Base-by-base conservation (phyloP, 2,329 filamentous ascomycete genomes). In the Dendrostoma leiphaemia region DNA sequence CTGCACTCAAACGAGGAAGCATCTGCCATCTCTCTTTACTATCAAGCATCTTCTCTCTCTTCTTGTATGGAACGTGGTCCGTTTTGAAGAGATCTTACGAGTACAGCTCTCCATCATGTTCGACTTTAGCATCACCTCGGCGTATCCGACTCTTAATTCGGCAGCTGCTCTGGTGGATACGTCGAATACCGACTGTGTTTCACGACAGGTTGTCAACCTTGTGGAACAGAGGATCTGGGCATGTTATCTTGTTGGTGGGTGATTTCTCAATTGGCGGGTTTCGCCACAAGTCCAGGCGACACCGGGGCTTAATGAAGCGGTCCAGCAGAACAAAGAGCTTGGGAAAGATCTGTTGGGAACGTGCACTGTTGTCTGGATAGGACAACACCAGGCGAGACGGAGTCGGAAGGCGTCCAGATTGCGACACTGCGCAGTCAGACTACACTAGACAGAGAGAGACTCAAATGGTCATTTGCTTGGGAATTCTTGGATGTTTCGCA, bases 11-110 rank as follows among this genome's bases (percentile, higher is more conserved):
- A 28, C 19, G 23, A 45, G 48, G 40, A 51, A 15, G 21, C 17
- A 19, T 51, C 48, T 17, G 38, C 10, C 40, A 51, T 51, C 15
- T 51, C 40, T 35, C 48, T 51, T 35, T 51, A 44, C 29, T 34
- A 51, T n/a, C 48, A 51, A 51, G 48, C 40, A 51, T 37, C 38
- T 10, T 13, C 23, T 19, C 15, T 19, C 31, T 44, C 38, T 26
- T 37, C 48, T 34, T 29, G 6, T n/a, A 31, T 31, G 13, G 31
- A 35, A 21, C 40, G 12, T 28, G 28, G 40, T 37, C 32, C 28
- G 13, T 19, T n/a, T 34, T 15, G 21, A 37, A 35, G 48, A 37
- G 28, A 51, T 43, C 28, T 28, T 17, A 44, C 31, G 37, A 29
- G 21, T 44, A 23, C 38, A 35, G 40, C 29, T 34, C 29, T 21